These are phyloP conservation scores for Colletotrichum sublineola DNA, from an alignment of 2,329 filamentous ascomycete species.

Conservation along the genomic window DNA sequence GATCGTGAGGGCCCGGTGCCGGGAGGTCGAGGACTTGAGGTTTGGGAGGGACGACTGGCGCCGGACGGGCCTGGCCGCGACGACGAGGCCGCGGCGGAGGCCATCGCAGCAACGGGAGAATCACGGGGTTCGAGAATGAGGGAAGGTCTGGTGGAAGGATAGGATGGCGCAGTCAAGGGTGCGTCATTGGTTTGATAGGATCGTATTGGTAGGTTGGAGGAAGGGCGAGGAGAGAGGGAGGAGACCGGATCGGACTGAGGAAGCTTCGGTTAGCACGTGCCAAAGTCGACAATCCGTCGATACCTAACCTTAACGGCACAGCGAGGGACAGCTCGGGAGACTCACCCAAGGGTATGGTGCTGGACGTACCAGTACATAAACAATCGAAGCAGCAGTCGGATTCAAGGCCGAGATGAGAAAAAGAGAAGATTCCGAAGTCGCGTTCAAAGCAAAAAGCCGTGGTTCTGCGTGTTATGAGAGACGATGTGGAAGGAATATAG, in stretches of 20 bases:
- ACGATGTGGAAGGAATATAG: not conserved
- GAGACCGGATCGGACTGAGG: slow-evolving; percentile 27
- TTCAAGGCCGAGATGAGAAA: not conserved
- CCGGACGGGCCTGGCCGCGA: slow-evolving; percentile 37
- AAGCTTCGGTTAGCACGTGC: slow-evolving; percentile 38
- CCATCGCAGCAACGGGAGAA: slow-evolving; percentile 14
- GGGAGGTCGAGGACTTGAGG: slow-evolving; percentile 33
- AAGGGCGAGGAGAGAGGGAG: not conserved
- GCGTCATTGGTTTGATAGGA: not conserved
- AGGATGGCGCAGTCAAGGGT: not conserved
- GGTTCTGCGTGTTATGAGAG: not conserved
- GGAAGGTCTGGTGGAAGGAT: not conserved
- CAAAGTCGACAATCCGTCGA: slow-evolving; percentile 14
- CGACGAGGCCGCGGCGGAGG: slow-evolving; percentile 40
- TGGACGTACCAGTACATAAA: not conserved
- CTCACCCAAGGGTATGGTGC: not conserved
- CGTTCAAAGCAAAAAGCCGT: not conserved
- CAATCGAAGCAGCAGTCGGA: not conserved
- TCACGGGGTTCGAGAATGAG: not conserved
- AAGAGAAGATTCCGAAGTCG: slow-evolving; percentile 1
- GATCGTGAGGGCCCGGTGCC: slow-evolving; percentile 27
- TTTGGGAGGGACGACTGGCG: slow-evolving; percentile 15
- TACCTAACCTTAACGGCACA: slow-evolving; percentile 18
- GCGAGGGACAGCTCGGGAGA: not conserved
- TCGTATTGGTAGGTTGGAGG: not conserved